Percentiles rank a stretch among this genome's conserved stretches.
phyloP scores from a whole-genome alignment of 331 rosid species.

The Cydonia oblonga region DNA sequence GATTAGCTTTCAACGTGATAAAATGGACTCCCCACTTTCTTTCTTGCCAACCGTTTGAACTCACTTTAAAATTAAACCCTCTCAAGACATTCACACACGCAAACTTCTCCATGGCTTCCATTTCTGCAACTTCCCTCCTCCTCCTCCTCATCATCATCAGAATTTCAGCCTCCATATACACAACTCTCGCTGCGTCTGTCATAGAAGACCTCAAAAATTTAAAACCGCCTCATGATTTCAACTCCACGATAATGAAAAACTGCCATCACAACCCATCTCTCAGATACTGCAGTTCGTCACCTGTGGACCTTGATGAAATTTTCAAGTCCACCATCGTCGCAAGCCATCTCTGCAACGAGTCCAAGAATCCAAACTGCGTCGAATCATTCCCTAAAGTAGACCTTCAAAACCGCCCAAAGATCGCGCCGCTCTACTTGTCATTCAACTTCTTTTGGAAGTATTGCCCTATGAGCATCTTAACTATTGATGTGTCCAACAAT shows the following conservation, averaged over 20 bases:
- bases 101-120: slow-evolving; percentile 33
- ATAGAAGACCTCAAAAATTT: slow-evolving; percentile 53
- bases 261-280: slow-evolving; percentile 52
- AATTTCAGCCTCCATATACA: too few relatives aligned
- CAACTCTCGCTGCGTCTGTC: slow-evolving; percentile 47
- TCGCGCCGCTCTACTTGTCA: slow-evolving; percentile 50
- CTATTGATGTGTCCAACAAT: slow-evolving; percentile 51
- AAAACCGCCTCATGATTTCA: slow-evolving; percentile 49
- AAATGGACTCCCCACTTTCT: not conserved
- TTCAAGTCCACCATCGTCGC: slow-evolving; percentile 64
- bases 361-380: slow-evolving; percentile 48
- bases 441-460: slow-evolving; percentile 71
- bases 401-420: slow-evolving; percentile 40
- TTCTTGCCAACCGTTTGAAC: slow-evolving; percentile 14
- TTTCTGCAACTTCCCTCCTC: slow-evolving; percentile 12
- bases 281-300: slow-evolving; percentile 48
- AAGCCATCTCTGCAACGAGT: slow-evolving; percentile 66
- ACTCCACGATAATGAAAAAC: slow-evolving; percentile 45
- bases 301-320: slow-evolving; percentile 41
- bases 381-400: slow-evolving; percentile 59
- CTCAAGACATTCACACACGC: not conserved
- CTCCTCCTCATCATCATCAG: too few relatives aligned
- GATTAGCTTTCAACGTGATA: not conserved
- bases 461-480: slow-evolving; percentile 41
- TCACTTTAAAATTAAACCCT: not conserved